Evolutionary conservation across 331 rosid species (phyloP), one percentile per base, ranked within the genome.

Genomic region (Cucumis variabilis): DNA sequence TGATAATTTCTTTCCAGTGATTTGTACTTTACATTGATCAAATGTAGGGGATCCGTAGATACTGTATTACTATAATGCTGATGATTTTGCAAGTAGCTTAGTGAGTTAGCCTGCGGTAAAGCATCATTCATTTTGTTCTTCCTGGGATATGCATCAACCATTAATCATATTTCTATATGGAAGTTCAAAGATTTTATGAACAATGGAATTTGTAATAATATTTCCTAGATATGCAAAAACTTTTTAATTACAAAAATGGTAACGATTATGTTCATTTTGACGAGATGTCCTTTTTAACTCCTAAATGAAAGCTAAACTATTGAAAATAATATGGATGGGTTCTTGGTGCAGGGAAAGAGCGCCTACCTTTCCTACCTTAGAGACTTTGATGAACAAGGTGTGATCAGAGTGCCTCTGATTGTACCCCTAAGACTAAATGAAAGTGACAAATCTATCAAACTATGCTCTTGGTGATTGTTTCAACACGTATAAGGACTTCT

Each of bases 101-200:
- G 58, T 53, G 84, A 51, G 84, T 55, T 55, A 30, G 83, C 53
- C 25, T 50, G 11, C 17, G 23, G 84, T 80, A 55, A 80, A 55
- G 25, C 84, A 53, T 58, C 44, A 80, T 27, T 28, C 69, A 46
- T 80, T 55, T 55, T 53, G 50, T 80, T 28, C 69, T 80, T 80
- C 66, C 68, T 53, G 44, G 68, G 21, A 46, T 33, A 76, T 9
- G 8, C 21, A 21, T n/a, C 44, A 28, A 80, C 65, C 24, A 80
- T 27, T 24, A 20, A 80, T 27, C 14, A 20, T 28, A 53, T 27
- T 79, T 20, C 44, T 17, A 9, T 17, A 25, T 51, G 48, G 69
- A 55, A 80, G 12, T 20, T 82, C 33, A 30, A 82, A 12, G 85
- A 58, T 5, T 60, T 58, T 82, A n/a, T 60, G 19, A 17, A 82